phyloP scores from a whole-genome alignment of 106 monocot species.

The Acorus gramineus region DNA sequence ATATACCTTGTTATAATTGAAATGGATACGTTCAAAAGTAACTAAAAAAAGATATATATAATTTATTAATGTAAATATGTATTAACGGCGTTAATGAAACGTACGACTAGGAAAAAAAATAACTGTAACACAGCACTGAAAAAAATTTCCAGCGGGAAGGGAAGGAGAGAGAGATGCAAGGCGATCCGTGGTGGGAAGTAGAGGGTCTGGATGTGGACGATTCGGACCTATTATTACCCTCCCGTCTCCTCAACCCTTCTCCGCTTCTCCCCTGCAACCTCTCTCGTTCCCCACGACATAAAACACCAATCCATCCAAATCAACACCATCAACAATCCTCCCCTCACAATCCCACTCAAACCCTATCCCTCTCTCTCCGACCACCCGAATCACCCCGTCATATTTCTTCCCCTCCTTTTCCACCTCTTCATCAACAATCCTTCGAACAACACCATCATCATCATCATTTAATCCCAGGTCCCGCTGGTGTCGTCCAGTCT shows the following conservation, averaged over 20 bases:
- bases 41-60: too few species aligned
- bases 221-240: constrained; percentile 25
- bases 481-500: constrained; percentile 52
- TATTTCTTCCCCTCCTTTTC: background rate
- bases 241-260: constrained; percentile 3
- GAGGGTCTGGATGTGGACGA: constrained; percentile 49
- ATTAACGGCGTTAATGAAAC: too few species aligned
- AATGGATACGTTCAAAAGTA: too few species aligned
- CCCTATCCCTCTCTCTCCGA: background rate
- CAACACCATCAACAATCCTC: constrained; percentile 28
- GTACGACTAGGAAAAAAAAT: too few species aligned
- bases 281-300: constrained; percentile 6
- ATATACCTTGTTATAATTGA: too few species aligned
- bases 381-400: background rate
- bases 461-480: constrained; percentile 44
- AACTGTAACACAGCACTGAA: too few species aligned
- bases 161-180: background rate
- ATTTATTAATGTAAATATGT: too few species aligned
- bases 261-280: background rate
- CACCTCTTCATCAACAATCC: background rate
- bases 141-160: too few species aligned
- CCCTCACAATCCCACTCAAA: constrained; percentile 1
- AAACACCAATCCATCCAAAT: too few species aligned
- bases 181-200: constrained; percentile 27
- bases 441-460: background rate